phyloP scores from a whole-genome alignment of 2,329 filamentous ascomycete genomes.

The Trichoderma afroharzianum region DNA sequence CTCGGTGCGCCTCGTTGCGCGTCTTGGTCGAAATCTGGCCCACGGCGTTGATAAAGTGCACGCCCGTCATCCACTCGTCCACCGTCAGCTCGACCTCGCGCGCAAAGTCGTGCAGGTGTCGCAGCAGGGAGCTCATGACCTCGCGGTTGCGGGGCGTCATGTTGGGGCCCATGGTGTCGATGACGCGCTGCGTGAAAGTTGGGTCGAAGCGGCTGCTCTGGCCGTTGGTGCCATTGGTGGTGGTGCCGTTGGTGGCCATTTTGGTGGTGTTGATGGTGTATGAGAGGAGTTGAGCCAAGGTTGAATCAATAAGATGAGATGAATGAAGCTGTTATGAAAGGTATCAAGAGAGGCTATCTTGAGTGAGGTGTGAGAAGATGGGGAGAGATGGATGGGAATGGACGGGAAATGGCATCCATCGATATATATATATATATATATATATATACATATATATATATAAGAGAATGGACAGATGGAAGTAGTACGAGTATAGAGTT shows the following conservation, averaged over 20 bases:
- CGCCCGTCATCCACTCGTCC: slow-evolving; percentile 73
- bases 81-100: slow-evolving; percentile 73
- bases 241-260: neutral
- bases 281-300: neutral
- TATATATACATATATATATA: neutral
- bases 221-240: slow-evolving; percentile 1
- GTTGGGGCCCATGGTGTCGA: slow-evolving; percentile 70
- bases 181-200: slow-evolving; percentile 69
- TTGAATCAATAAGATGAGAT: neutral
- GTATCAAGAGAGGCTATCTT: neutral
- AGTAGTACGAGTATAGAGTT: neutral
- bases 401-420: neutral
- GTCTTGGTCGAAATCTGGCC: slow-evolving; percentile 65
- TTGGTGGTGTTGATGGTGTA: neutral
- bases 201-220: slow-evolving; percentile 59
- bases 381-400: neutral
- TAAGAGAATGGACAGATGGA: neutral
- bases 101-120: slow-evolving; percentile 73
- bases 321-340: neutral
- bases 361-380: neutral
- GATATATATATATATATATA: neutral
- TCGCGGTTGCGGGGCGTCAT: slow-evolving; percentile 61
- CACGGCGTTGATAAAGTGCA: slow-evolving; percentile 71
- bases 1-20: slow-evolving; percentile 70
- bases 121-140: slow-evolving; percentile 61